Conservation (phyloP, 2,329 filamentous ascomycete species). For the Falciphora oryzae region DNA sequence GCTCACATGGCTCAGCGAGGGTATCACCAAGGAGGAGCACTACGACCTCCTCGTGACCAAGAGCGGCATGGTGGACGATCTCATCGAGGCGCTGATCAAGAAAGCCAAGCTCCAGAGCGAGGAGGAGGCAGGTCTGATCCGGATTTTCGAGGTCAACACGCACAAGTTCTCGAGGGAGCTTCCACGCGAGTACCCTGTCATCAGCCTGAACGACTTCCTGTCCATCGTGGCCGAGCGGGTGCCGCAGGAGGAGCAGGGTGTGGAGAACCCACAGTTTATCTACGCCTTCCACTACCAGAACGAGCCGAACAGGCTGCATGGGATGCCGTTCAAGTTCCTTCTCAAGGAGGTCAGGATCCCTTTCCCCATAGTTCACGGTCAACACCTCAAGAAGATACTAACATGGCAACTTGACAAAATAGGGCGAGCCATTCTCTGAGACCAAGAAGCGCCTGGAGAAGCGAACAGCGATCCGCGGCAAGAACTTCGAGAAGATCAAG, state of each 20-base stretch:
- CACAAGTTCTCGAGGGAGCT: constrained; percentile 82
- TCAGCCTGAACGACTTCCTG: constrained; percentile 80
- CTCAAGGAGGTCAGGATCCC: constrained; percentile 62
- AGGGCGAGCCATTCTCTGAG: constrained; percentile 82
- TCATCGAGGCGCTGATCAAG: constrained; percentile 70
- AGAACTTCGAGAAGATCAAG: constrained; percentile 97
- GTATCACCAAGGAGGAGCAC: constrained; percentile 82
- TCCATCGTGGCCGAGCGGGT: constrained; percentile 75
- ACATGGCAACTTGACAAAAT: not conserved
- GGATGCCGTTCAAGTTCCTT: constrained; percentile 86
- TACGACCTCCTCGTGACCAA: constrained; percentile 84
- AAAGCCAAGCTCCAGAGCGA: constrained; percentile 78
- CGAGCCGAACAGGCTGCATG: constrained; percentile 77
- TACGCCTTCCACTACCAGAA: constrained; percentile 89
- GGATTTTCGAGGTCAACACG: constrained; percentile 76
- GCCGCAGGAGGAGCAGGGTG: constrained; percentile 64
- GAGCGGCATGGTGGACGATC: constrained; percentile 71
- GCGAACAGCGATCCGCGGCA: constrained; percentile 90
- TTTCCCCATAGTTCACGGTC: not conserved
- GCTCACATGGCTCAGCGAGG: constrained; percentile 80
- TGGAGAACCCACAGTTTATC: constrained; percentile 53
- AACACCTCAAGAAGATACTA: constrained; percentile 11
- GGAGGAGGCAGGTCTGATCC: constrained; percentile 59
- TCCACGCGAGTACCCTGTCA: constrained; percentile 62
- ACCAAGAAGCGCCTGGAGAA: constrained; percentile 94